A percentile compares a stretch with the other conserved stretches of the same genome.
Conservation (phyloP, 1,139 yeast genomes). For the Taiozyma sp. region DNA sequence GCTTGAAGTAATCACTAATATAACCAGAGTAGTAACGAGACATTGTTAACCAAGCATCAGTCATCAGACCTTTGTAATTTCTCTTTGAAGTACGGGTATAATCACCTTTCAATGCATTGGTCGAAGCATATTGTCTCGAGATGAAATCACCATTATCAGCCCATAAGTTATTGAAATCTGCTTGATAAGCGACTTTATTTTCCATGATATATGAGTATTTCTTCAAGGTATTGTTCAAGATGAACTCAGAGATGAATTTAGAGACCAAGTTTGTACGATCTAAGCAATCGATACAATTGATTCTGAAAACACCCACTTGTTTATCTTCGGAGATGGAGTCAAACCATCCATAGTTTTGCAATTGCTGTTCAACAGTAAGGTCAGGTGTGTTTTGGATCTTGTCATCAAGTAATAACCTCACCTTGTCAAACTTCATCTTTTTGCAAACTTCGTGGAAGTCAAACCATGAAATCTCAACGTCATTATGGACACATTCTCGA, state of each 20-base stretch:
- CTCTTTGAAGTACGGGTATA: conserved; percentile 37
- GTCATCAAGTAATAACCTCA: conserved; percentile 25
- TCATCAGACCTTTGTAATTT: conserved; percentile 34
- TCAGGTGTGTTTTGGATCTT: conserved; percentile 20
- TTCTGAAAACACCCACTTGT: conserved; percentile 34
- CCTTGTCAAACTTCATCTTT: conserved; percentile 35
- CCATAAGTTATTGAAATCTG: conserved; percentile 32
- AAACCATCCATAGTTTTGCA: conserved; percentile 28
- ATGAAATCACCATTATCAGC: conserved; percentile 42
- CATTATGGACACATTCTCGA: conserved; percentile 18
- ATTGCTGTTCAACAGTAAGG: conserved; percentile 11
- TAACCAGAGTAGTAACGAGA: conserved; percentile 37
- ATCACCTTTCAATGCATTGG: conserved; percentile 41
- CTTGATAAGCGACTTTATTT: conserved; percentile 16
- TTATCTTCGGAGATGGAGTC: conserved; percentile 19
- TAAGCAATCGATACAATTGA: conserved; percentile 40
- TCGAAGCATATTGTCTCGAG: conserved; percentile 39
- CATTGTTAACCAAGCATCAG: conserved; percentile 36
- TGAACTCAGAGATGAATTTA: conserved; percentile 28
- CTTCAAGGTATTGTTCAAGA: conserved; percentile 24
- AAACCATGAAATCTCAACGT: conserved; percentile 34
- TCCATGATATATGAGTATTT: conserved; percentile 22
- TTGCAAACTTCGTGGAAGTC: conserved; percentile 38
- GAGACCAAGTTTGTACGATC: conserved; percentile 40
- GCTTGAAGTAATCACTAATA: conserved; percentile 37